phyloP scores from a whole-genome alignment of 2,329 filamentous ascomycete genomes.

The Phyllosticta citriasiana region DNA sequence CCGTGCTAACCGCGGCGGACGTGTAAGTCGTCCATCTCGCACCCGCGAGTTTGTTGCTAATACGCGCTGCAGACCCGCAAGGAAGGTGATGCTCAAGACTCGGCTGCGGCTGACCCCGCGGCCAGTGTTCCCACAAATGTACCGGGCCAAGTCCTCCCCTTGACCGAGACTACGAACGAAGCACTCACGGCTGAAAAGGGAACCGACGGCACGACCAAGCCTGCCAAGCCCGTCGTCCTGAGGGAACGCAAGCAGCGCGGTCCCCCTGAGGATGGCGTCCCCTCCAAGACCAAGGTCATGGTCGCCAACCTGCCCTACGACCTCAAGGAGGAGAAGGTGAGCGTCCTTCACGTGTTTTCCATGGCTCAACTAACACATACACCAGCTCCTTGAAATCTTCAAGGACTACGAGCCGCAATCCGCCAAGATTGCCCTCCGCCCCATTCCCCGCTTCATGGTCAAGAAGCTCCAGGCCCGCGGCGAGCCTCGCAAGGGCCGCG shows the following conservation, averaged over 20 bases:
- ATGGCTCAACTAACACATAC: constrained; percentile 11
- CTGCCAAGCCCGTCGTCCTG: constrained; percentile 36
- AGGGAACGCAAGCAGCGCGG: constrained; percentile 72
- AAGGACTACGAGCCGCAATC: constrained; percentile 81
- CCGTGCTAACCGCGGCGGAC: constrained; percentile 52
- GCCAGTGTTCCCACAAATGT: constrained; percentile 38
- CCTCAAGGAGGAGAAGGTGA: constrained; percentile 91
- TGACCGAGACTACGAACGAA: constrained; percentile 44
- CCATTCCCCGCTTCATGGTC: constrained; percentile 99
- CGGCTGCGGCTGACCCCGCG: constrained; percentile 36
- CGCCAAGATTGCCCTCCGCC: constrained; percentile 96
- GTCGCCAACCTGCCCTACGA: constrained; percentile 98
- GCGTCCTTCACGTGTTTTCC: constrained; percentile 18
- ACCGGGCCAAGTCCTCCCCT: constrained; percentile 40
- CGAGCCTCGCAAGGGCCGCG: constrained; percentile 97
- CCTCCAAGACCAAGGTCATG: constrained; percentile 99
- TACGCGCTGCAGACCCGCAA: constrained; percentile 10
- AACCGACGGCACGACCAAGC: constrained; percentile 35
- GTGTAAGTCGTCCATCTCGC: constrained; percentile 49
- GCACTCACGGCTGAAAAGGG: constrained; percentile 45
- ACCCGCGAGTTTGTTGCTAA: neutral
- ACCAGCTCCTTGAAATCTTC: constrained; percentile 94
- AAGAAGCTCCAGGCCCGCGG: constrained; percentile 99
- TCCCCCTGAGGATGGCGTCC: constrained; percentile 90
- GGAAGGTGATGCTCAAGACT: constrained; percentile 34